Percentiles rank a stretch among this genome's conserved stretches.
Evolutionary conservation across 306 rosid species (phyloP).

Genomic region (Begonia fuchsioides): DNA sequence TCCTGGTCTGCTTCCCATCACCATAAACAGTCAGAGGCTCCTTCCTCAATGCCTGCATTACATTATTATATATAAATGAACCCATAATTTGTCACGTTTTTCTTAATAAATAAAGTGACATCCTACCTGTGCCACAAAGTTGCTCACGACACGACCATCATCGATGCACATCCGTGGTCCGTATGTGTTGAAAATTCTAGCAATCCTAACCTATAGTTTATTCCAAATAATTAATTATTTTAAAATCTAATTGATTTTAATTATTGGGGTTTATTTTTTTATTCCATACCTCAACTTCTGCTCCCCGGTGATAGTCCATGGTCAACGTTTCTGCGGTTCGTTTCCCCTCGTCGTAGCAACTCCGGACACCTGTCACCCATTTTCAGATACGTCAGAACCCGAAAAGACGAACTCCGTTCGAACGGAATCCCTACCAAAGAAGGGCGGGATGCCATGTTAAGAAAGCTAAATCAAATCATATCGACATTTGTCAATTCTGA

Average conservation of each 20-base stretch:
- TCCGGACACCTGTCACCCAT: slow-evolving; percentile 76
- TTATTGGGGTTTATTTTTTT: too few species aligned
- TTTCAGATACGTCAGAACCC: neutral
- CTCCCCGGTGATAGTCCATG: slow-evolving; percentile 96
- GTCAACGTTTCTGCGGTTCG: slow-evolving; percentile 98
- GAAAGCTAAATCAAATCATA: too few species aligned
- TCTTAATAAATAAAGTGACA: too few species aligned
- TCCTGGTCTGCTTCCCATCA: slow-evolving; percentile 98
- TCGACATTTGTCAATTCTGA: too few species aligned
- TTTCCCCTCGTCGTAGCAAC: slow-evolving; percentile 97
- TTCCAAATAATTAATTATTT: neutral
- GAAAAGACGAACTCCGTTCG: too few species aligned
- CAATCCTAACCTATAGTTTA: slow-evolving; percentile 70
- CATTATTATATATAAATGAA: slow-evolving; percentile 3
- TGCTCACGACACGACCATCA: slow-evolving; percentile 97
- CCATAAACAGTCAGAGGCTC: slow-evolving; percentile 94
- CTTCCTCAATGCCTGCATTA: slow-evolving; percentile 88
- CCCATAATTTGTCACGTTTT: neutral
- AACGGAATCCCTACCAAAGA: too few species aligned
- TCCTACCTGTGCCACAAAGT: slow-evolving; percentile 88
- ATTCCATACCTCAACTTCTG: slow-evolving; percentile 56
- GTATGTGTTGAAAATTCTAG: slow-evolving; percentile 94
- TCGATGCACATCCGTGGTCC: slow-evolving; percentile 99
- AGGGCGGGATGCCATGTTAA: too few species aligned
- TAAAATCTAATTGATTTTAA: neutral